A percentile compares a stretch with the other conserved stretches of the same genome.
phyloP scores from a whole-genome alignment of 2,329 filamentous ascomycete genomes.

The Ophiocordyceps polyrhachis-furcata region DNA sequence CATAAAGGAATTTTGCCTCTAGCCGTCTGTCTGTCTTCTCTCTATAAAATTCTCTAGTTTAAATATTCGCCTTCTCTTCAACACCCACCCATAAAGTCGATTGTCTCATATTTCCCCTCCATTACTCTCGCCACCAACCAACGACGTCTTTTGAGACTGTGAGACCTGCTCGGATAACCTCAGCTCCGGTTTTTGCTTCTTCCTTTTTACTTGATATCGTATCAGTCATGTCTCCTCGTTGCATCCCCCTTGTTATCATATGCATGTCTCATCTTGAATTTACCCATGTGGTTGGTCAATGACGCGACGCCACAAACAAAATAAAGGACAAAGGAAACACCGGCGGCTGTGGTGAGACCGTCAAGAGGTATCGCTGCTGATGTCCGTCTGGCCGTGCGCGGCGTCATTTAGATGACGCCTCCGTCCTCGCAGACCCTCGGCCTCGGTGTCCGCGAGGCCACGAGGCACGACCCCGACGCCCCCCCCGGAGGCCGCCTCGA shows the following conservation, averaged over 20 bases:
- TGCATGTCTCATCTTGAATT: not conserved
- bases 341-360: not conserved
- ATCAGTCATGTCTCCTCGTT: not conserved
- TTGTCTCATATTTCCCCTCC: not conserved
- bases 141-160: not conserved
- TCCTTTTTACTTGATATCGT: not conserved
- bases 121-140: not conserved
- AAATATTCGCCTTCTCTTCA: no score
- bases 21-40: no score
- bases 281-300: not conserved
- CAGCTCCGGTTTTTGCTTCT: no score
- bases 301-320: not conserved
- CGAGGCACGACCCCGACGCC: slow-evolving; percentile 9
- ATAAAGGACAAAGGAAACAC: not conserved
- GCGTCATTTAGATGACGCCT: not conserved
- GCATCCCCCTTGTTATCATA: not conserved
- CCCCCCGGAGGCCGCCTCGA: slow-evolving; percentile 6
- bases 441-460: slow-evolving; percentile 11
- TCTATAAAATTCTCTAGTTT: no score
- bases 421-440: slow-evolving; percentile 4
- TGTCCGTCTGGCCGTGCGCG: not conserved
- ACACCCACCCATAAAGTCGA: not conserved
- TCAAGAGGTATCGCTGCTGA: not conserved
- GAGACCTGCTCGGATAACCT: not conserved
- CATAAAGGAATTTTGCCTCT: no score